phyloP scores from a whole-genome alignment of 305 asterid species.

The Fraxinus sp. region DNA sequence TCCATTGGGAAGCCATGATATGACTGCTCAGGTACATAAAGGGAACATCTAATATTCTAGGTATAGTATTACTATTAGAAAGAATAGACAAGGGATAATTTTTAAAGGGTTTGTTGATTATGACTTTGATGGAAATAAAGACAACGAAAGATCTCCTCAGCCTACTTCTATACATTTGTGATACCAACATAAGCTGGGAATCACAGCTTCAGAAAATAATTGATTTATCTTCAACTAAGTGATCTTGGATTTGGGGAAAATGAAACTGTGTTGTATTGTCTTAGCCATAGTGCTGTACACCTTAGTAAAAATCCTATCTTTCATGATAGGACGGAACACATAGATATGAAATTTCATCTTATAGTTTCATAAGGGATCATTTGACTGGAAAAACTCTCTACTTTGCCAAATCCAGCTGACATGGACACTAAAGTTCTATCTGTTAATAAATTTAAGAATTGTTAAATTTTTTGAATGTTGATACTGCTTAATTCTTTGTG shows the following conservation, averaged over 20 bases:
- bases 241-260: background rate
- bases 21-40: background rate
- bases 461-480: background rate
- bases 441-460: too few species aligned
- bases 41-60: background rate
- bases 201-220: background rate
- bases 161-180: background rate
- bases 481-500: background rate
- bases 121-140: background rate
- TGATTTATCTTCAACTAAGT: background rate
- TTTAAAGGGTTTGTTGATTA: background rate
- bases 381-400: background rate
- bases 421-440: background rate
- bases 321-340: background rate
- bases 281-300: background rate
- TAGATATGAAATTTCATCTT: background rate
- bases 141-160: background rate
- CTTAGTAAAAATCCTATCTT: background rate
- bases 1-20: background rate
- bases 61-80: too few species aligned
- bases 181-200: background rate
- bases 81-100: background rate
- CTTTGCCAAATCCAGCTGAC: background rate
- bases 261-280: background rate
- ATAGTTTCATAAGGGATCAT: background rate